Evolutionary conservation across 805 yeast species (phyloP).

Genomic region (Suhomyces tanzawaensis): DNA sequence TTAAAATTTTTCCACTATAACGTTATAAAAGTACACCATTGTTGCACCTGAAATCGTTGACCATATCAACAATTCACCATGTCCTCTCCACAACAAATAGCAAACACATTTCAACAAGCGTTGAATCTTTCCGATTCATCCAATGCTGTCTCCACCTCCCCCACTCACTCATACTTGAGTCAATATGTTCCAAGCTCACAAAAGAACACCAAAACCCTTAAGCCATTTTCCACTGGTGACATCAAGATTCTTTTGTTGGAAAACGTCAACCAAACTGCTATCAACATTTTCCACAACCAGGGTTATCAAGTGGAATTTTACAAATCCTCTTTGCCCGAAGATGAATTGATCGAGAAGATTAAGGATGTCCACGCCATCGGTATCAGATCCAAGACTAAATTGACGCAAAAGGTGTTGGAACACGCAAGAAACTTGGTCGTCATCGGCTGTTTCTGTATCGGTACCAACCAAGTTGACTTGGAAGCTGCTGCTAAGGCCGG

Average conservation of each 20-base stretch:
- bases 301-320: slow-evolving; percentile 97
- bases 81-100: slow-evolving; percentile 71
- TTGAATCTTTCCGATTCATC: slow-evolving; percentile 51
- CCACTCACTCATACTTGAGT: slow-evolving; percentile 70
- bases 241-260: slow-evolving; percentile 87
- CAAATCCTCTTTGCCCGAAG: slow-evolving; percentile 87
- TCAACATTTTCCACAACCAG: slow-evolving; percentile 77
- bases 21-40: background rate
- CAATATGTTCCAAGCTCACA: slow-evolving; percentile 46
- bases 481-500: slow-evolving; percentile 90
- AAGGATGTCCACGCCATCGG: slow-evolving; percentile 94
- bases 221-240: slow-evolving; percentile 95
- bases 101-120: slow-evolving; percentile 53
- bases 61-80: slow-evolving; percentile 25
- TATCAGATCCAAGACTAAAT: slow-evolving; percentile 93
- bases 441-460: slow-evolving; percentile 98
- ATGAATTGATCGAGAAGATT: slow-evolving; percentile 90
- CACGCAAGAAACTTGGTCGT: slow-evolving; percentile 88
- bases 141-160: slow-evolving; percentile 79
- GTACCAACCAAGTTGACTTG: slow-evolving; percentile 96
- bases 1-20: slow-evolving; percentile 7
- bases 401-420: slow-evolving; percentile 72
- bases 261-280: slow-evolving; percentile 91
- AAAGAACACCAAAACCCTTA: slow-evolving; percentile 67
- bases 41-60: background rate